Conservation (phyloP, 2,329 filamentous ascomycete genomes). For the Nigrospora oryzae region DNA sequence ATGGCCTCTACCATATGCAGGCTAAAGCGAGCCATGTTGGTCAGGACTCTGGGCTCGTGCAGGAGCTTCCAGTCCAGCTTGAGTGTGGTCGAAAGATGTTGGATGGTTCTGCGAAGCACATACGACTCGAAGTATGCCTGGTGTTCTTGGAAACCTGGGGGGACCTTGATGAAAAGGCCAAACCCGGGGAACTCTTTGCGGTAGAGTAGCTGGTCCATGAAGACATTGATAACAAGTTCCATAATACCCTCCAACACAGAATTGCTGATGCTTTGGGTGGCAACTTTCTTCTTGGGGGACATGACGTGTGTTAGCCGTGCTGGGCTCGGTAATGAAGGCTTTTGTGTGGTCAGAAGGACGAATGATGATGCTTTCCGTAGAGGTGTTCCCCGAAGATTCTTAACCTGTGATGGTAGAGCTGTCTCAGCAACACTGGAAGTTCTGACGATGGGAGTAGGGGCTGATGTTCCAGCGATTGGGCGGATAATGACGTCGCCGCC, state of each 20-base stretch:
- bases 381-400: slow-evolving; percentile 43
- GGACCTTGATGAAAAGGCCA: slow-evolving; percentile 75
- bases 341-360: slow-evolving; percentile 71
- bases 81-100: slow-evolving; percentile 61
- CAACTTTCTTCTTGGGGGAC: slow-evolving; percentile 45
- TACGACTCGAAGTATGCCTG: slow-evolving; percentile 95
- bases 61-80: slow-evolving; percentile 64
- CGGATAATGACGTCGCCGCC: slow-evolving; percentile 78
- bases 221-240: slow-evolving; percentile 70
- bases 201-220: slow-evolving; percentile 75
- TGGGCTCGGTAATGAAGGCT: slow-evolving; percentile 48
- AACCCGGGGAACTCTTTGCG: slow-evolving; percentile 90
- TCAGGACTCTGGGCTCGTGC: slow-evolving; percentile 73
- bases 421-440: slow-evolving; percentile 53
- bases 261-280: slow-evolving; percentile 49
- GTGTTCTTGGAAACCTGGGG: slow-evolving; percentile 88
- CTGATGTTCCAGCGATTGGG: slow-evolving; percentile 54
- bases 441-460: slow-evolving; percentile 61
- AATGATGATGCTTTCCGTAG: slow-evolving; percentile 83
- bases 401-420: slow-evolving; percentile 28
- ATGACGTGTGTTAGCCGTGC: slow-evolving; percentile 57
- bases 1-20: slow-evolving; percentile 80
- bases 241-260: slow-evolving; percentile 68
- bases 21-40: slow-evolving; percentile 76
- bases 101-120: slow-evolving; percentile 66